Evolutionary conservation across 129 eudicot genomes (phyloP).

Genomic region (Tanacetum coccineum): DNA sequence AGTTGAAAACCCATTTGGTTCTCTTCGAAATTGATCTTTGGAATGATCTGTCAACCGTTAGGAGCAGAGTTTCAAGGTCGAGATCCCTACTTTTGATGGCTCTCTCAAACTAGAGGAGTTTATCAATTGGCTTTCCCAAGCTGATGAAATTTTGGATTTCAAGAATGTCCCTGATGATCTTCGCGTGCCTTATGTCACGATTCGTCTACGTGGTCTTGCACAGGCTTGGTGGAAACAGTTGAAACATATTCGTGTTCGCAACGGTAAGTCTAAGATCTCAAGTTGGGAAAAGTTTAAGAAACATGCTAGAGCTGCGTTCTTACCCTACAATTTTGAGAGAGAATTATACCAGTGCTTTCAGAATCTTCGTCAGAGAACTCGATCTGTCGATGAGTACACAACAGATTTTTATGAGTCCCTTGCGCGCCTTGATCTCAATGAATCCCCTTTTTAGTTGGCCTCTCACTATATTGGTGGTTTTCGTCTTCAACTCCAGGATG

Average conservation of each 20-base stretch:
- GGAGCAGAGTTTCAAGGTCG: too few relatives aligned
- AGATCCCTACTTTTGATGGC: too few relatives aligned
- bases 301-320: not conserved
- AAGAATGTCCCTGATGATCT: conserved; percentile 3
- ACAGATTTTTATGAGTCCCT: conserved; percentile 3
- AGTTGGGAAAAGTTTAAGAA: conserved; percentile 12
- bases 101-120: not conserved
- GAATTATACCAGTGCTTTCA: not conserved
- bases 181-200: not conserved
- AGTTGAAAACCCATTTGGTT: too few relatives aligned
- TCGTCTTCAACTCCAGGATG: not conserved
- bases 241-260: not conserved
- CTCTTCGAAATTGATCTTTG: too few relatives aligned
- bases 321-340: conserved; percentile 9
- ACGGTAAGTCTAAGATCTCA: not conserved
- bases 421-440: not conserved
- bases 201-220: conserved; percentile 4
- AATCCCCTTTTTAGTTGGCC: conserved; percentile 1
- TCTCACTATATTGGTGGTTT: conserved; percentile 13
- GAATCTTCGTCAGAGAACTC: not conserved
- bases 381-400: conserved; percentile 6
- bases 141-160: conserved; percentile 10
- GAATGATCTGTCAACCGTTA: too few relatives aligned
- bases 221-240: conserved; percentile 17
- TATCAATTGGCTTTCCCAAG: conserved; percentile 1